These are phyloP conservation scores for Entophlyctis luteolus DNA, from an alignment of 192 early-diverging fungal species.

Conservation along the genomic window DNA sequence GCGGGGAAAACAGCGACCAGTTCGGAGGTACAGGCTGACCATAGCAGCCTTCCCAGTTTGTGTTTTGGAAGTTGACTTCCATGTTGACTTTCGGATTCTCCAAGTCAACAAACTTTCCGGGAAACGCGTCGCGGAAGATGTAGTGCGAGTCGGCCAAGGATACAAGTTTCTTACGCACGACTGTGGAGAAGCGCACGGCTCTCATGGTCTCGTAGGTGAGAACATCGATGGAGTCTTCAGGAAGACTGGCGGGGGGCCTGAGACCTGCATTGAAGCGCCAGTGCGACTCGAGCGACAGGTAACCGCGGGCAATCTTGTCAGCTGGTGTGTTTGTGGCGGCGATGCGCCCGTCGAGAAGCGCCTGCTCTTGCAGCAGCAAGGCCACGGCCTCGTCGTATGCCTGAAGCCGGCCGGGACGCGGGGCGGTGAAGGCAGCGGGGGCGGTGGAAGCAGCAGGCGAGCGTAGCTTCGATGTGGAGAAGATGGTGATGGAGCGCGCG, in stretches of 20 bases:
- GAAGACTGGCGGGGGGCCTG: not conserved
- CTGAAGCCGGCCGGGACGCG: not conserved
- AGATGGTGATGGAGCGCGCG: too few species aligned
- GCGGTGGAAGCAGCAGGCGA: not conserved
- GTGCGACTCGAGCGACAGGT: slow-evolving; percentile 6
- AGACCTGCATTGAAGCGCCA: slow-evolving; percentile 11
- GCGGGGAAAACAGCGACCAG: slow-evolving; percentile 44
- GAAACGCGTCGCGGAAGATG: slow-evolving; percentile 41
- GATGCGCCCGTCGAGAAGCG: not conserved
- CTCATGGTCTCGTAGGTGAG: slow-evolving; percentile 37
- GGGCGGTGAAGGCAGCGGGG: not conserved
- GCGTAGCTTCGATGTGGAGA: too few species aligned
- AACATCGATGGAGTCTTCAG: not conserved
- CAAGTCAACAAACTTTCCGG: not conserved
- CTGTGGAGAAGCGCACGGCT: slow-evolving; percentile 23
- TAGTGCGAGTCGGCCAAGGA: slow-evolving; percentile 21
- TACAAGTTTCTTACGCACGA: slow-evolving; percentile 27
- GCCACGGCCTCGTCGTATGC: slow-evolving; percentile 19
- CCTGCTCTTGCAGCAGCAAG: not conserved
- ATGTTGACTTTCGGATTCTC: slow-evolving; percentile 32
- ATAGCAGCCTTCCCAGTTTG: slow-evolving; percentile 38
- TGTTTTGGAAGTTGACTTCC: slow-evolving; percentile 48
- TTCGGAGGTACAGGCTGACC: slow-evolving; percentile 42
- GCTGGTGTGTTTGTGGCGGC: not conserved
- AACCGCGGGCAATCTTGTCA: not conserved